Base-by-base conservation (phyloP, 495 filamentous ascomycete species). In the Penicillium roqueforti region DNA sequence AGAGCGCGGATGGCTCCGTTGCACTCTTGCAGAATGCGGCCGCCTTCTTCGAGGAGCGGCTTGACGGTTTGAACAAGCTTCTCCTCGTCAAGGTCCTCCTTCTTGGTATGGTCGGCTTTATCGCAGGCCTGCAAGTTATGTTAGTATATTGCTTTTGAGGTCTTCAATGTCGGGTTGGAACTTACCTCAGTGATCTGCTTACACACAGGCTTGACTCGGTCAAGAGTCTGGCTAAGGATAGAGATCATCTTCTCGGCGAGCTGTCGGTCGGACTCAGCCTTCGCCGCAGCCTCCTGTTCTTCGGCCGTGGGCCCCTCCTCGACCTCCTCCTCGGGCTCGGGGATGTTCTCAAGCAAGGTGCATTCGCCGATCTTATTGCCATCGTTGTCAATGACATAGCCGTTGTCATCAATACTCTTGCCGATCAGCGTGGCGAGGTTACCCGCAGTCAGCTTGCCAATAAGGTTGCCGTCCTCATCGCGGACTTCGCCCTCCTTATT, bases 21-120 rank as follows among this genome's bases (percentile, higher is more conserved):
- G 73, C 87, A 89, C 66, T 97, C 92, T 56, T 84, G 81, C 2
- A 97, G 82, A 67, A 93, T 90, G 53, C 81, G 81, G 51, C 81
- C 82, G 31, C 83, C 91, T 66, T 96, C 86, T 63, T 97, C 91
- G 62, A 97, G 84, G 16, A 96, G 73, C 0, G 92, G 92, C 60
- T 86, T 88, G 61, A 96, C 88, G 44, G 89, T 77, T 62, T 88
- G 77, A 61, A 97, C 92, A 13, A 97, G 81, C 55, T 86, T 78
- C 59, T 96, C 90, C 63, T 97, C 92, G 67, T 97, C 91, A 18
- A 95, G 83, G 60, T 96, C 89, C 8, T 96, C 90, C 67, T 88
- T 86, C n/a, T 88, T 85, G 7, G 86, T 91, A 53, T 83, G 80
- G 56, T 95, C 88, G 34, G 91, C 92, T 51, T 77, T 76, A 48